phyloP scores from a whole-genome alignment of 768 basidiomycete species.

The Mycena kentingensis region DNA sequence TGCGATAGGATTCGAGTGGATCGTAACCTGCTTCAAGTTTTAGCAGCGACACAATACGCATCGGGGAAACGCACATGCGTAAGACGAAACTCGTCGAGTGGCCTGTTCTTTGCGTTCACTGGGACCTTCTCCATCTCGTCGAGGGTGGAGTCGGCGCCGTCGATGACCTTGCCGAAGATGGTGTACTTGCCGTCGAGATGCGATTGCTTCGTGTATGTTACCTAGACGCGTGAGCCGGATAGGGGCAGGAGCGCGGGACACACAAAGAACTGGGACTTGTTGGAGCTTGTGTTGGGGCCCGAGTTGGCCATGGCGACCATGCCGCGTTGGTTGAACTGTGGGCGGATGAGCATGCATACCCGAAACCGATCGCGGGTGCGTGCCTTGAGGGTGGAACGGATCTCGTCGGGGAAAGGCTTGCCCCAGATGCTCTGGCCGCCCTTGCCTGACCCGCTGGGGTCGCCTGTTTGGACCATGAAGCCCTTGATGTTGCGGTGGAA shows the following conservation, averaged over 20 bases:
- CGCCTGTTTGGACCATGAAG: constrained; percentile 95
- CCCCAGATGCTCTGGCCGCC: constrained; percentile 98
- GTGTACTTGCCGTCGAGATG: constrained; percentile 95
- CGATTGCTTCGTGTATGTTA: constrained; percentile 89
- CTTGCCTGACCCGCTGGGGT: constrained; percentile 88
- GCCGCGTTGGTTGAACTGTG: constrained; percentile 95
- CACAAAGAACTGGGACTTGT: constrained; percentile 91
- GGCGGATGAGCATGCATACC: constrained; percentile 19
- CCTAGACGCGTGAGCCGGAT: no score
- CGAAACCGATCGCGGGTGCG: constrained; percentile 16
- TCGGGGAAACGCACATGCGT: constrained; percentile 57
- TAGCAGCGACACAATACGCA: constrained; percentile 11
- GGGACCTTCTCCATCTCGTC: constrained; percentile 93
- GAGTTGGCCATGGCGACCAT: constrained; percentile 98
- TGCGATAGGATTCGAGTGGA: constrained; percentile 95
- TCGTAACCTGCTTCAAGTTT: constrained; percentile 58
- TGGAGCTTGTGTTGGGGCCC: constrained; percentile 88
- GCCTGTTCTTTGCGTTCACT: constrained; percentile 88
- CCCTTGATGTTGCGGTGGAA: constrained; percentile 95
- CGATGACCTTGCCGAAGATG: constrained; percentile 97
- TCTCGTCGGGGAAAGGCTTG: constrained; percentile 86
- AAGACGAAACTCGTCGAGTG: constrained; percentile 82
- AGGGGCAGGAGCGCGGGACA: no score
- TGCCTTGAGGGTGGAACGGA: constrained; percentile 86
- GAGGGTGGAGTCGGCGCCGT: constrained; percentile 90